Evolutionary conservation across 768 basidiomycete genomes (phyloP), one percentile per base, ranked within the genome.

Genomic region (Phaffia tasmanica): DNA sequence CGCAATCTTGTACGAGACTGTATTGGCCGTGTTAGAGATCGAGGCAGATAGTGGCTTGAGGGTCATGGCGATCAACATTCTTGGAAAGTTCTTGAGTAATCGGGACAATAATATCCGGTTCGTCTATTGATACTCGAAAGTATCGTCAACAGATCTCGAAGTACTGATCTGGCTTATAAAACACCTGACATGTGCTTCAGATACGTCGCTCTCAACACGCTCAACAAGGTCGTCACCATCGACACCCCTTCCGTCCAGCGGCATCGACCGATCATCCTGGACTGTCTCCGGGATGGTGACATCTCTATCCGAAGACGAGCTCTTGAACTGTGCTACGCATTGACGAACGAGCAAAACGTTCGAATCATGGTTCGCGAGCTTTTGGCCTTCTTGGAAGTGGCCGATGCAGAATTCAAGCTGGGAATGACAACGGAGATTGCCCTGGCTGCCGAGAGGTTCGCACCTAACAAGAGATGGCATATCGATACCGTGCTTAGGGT

Each of bases 51-150:
- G 84, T 51, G 91, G 92, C 23, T 79, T 99, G 25, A 86, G 95
- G 1, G 93, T 98, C 55, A 97, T 99, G 95, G 95, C 95, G 0
- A 99, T 99, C 77, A 99, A 99, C 75, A 98, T 98, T 65, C 82
- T 99, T 46, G 95, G 95, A 63, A 98, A 97, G 78, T 98, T 98
- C 79, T 79, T 99, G 74, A 86, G 89, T 75, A 99, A 99, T 77
- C 82, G 89, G 46, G 95, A 99, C 74, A 99, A 99, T 78, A 99
- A 98, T 74, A 98, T 99, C 72, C 85, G 94, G 93, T 94, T 74
- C 57, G 81, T 32, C 29, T 29, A n/a, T 3, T 27, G 46, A 6
- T 25, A 18, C 61, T 50, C 14, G 54, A 8, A 15, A 32, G 49
- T 9, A 25, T 70, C 23, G 35, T 16, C 42, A 42, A 11, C 25